These are phyloP conservation scores for Aspergillus pseudoviridinutans DNA, from an alignment of 2,329 filamentous ascomycete genomes.

Conservation along the genomic window DNA sequence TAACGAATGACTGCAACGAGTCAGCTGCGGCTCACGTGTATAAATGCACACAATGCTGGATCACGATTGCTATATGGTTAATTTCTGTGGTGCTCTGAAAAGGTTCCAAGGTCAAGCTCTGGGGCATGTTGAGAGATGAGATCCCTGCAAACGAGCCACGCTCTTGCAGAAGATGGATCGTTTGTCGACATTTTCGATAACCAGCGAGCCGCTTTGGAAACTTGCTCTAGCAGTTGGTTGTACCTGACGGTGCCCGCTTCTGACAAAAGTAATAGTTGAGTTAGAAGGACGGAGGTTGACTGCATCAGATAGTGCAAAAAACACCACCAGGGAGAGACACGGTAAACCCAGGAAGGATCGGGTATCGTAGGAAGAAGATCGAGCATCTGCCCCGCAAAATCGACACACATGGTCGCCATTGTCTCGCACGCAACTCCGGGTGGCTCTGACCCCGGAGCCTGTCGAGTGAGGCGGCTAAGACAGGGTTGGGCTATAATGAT, in stretches of 20 bases:
- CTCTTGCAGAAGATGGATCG: constrained; percentile 31
- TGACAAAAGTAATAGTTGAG: constrained; percentile 31
- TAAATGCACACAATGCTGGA: not conserved
- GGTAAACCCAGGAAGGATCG: constrained; percentile 27
- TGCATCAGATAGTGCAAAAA: constrained; percentile 41
- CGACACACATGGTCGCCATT: constrained; percentile 34
- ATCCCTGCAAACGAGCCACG: constrained; percentile 30
- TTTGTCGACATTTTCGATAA: constrained; percentile 33
- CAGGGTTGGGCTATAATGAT: constrained; percentile 43
- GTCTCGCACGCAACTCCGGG: constrained; percentile 28
- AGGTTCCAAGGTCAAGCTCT: constrained; percentile 6
- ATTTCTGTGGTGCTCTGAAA: not conserved
- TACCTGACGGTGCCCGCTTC: constrained; percentile 28
- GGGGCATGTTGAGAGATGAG: constrained; percentile 20
- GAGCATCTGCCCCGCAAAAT: constrained; percentile 33
- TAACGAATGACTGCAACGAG: not conserved
- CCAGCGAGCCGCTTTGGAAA: constrained; percentile 36
- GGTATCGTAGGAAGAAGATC: constrained; percentile 34
- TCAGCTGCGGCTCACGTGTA: not conserved
- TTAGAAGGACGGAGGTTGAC: constrained; percentile 34
- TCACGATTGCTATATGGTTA: not conserved
- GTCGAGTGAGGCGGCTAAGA: constrained; percentile 35
- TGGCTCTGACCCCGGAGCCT: constrained; percentile 21
- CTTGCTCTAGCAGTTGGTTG: constrained; percentile 20
- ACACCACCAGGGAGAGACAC: constrained; percentile 38